Evolutionary conservation across 768 basidiomycete genomes (phyloP).

Genomic region (Pulveroboletus ravenelii): DNA sequence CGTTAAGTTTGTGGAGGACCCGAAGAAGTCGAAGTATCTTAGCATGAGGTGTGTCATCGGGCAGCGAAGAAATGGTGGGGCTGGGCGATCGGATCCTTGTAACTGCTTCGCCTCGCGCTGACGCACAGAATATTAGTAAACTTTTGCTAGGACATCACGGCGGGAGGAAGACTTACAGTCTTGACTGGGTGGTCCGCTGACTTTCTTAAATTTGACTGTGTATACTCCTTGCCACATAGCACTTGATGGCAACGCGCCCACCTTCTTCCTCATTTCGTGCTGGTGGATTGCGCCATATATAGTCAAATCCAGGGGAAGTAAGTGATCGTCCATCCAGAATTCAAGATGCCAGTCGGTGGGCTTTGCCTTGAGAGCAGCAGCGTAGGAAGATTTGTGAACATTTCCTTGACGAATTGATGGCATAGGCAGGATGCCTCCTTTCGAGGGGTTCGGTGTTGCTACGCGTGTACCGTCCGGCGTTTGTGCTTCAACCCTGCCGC

Average conservation of each 20-base stretch:
- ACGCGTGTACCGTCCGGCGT: constrained; percentile 96
- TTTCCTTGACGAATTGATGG: constrained; percentile 30
- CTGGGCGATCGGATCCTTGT: constrained; percentile 57
- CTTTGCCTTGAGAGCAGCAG: constrained; percentile 87
- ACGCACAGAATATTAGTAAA: constrained; percentile 15
- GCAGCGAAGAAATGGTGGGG: constrained; percentile 71
- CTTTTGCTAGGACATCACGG: background rate
- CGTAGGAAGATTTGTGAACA: constrained; percentile 67
- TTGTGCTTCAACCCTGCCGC: constrained; percentile 90
- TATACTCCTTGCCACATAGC: constrained; percentile 89
- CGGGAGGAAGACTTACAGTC: constrained; percentile 46
- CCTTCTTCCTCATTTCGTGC: constrained; percentile 76
- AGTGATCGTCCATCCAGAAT: constrained; percentile 88
- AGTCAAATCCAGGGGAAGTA: constrained; percentile 81
- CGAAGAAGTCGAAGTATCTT: constrained; percentile 89
- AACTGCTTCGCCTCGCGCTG: constrained; percentile 36
- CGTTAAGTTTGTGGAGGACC: constrained; percentile 79
- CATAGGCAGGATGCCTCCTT: constrained; percentile 40
- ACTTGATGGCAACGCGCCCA: constrained; percentile 56
- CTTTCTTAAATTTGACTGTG: constrained; percentile 90
- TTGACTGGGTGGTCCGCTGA: constrained; percentile 67
- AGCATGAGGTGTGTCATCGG: constrained; percentile 78
- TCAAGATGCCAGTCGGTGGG: constrained; percentile 96
- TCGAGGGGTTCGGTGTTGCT: constrained; percentile 70
- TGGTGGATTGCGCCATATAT: constrained; percentile 97